Evolutionary conservation across 2,329 filamentous ascomycete species (phyloP).

Genomic region (Dactylellina leptospora): DNA sequence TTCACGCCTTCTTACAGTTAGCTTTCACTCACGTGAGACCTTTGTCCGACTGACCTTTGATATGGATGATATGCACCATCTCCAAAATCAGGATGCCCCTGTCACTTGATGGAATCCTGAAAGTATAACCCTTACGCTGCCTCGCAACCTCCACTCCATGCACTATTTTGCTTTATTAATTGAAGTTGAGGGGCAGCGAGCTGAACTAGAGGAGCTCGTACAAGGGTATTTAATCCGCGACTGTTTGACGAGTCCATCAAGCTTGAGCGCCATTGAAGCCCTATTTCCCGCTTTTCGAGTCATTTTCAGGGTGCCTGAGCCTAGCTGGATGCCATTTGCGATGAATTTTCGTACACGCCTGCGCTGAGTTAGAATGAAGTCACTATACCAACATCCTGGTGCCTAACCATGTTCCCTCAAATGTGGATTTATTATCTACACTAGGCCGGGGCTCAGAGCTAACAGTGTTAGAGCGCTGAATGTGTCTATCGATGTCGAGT

Average conservation of each 20-base stretch:
- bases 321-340: neutral
- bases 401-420: no score
- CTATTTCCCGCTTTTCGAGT: neutral
- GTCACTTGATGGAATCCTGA: neutral
- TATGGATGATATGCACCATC: neutral
- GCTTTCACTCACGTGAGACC: neutral
- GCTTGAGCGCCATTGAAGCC: neutral
- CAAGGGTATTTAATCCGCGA: neutral
- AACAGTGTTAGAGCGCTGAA: no score
- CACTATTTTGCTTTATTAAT: neutral
- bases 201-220: neutral
- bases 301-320: neutral
- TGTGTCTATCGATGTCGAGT: no score
- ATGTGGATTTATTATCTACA: no score
- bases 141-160: neutral
- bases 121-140: neutral
- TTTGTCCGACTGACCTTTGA: neutral
- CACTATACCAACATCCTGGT: no score
- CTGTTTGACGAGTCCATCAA: neutral
- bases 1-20: no score
- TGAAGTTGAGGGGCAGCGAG: no score
- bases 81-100: neutral
- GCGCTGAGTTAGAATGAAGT: neutral
- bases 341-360: slow-evolving; percentile 2
- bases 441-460: no score